phyloP scores from a whole-genome alignment of 2,329 filamentous ascomycete species.

The Intubia oerlemansii region DNA sequence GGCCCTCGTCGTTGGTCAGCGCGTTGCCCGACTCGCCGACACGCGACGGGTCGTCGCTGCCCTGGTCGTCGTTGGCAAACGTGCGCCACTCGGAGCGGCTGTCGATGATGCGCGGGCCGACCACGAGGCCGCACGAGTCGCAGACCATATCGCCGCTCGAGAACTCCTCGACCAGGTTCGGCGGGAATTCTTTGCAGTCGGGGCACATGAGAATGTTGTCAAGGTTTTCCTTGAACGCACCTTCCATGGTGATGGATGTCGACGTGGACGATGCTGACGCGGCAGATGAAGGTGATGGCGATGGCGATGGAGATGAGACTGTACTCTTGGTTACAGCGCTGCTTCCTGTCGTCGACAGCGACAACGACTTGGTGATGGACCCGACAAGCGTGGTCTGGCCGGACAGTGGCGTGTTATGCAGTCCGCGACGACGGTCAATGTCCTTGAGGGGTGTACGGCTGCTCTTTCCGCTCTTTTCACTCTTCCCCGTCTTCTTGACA shows the following conservation, averaged over 20 bases:
- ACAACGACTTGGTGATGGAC: background rate
- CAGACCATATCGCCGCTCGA: slow-evolving; percentile 86
- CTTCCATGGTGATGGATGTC: slow-evolving; percentile 2
- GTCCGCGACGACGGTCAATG: too few relatives aligned
- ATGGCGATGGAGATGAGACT: too few relatives aligned
- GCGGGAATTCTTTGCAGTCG: slow-evolving; percentile 82
- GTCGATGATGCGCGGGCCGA: slow-evolving; percentile 82
- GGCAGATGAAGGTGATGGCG: background rate
- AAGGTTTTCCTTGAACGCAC: slow-evolving; percentile 52
- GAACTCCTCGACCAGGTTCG: slow-evolving; percentile 82
- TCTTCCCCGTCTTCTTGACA: too few relatives aligned
- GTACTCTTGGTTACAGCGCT: too few relatives aligned
- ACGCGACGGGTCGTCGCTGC: slow-evolving; percentile 91
- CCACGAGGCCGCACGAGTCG: slow-evolving; percentile 72
- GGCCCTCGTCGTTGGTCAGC: slow-evolving; percentile 20
- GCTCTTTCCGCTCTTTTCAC: too few relatives aligned
- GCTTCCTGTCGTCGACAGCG: too few relatives aligned
- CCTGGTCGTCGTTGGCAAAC: slow-evolving; percentile 94
- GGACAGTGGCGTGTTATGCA: slow-evolving; percentile 5
- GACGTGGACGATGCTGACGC: background rate
- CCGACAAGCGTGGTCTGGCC: slow-evolving; percentile 1
- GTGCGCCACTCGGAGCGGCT: slow-evolving; percentile 96
- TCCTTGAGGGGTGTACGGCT: slow-evolving; percentile 8
- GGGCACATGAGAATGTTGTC: slow-evolving; percentile 71
- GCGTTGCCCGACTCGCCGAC: slow-evolving; percentile 87